Percentiles rank a stretch among this genome's conserved stretches.
Conservation (phyloP, 202 grass and related monocot species). For the Bolboschoenoplectus hybrid region DNA sequence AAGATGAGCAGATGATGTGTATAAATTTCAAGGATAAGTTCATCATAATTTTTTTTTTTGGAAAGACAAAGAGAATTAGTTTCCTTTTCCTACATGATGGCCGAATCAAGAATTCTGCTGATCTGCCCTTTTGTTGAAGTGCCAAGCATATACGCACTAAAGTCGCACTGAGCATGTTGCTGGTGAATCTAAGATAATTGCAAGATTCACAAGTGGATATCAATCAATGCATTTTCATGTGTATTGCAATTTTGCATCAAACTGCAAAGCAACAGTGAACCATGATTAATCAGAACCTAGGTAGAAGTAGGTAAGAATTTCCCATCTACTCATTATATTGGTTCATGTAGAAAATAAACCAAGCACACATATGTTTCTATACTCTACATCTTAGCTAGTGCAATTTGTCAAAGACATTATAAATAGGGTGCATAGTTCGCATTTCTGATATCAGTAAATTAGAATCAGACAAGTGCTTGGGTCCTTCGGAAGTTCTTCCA, state of each 20-base stretch:
- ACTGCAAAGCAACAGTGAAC: conserved; percentile 33
- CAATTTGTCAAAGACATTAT: conserved; percentile 28
- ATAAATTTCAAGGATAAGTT: neutral
- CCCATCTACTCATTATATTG: neutral
- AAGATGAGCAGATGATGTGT: neutral
- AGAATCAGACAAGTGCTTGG: neutral
- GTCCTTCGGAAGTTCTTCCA: neutral
- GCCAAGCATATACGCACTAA: neutral
- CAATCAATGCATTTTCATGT: conserved; percentile 8
- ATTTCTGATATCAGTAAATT: neutral
- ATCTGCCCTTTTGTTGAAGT: neutral
- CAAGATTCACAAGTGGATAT: conserved; percentile 27
- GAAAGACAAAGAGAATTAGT: neutral
- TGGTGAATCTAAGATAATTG: neutral
- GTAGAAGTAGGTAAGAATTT: conserved; percentile 27
- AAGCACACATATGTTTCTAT: neutral
- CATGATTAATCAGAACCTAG: conserved; percentile 19
- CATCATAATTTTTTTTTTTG: neutral
- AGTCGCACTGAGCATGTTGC: conserved; percentile 1
- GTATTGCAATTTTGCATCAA: conserved; percentile 35
- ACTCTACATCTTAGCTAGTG: conserved; percentile 24
- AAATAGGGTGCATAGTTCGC: neutral
- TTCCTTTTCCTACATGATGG: neutral
- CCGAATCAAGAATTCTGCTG: neutral
- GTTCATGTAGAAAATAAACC: conserved; percentile 13